Base-by-base conservation (phyloP, 768 basidiomycete species). In the Grammothele lineata region DNA sequence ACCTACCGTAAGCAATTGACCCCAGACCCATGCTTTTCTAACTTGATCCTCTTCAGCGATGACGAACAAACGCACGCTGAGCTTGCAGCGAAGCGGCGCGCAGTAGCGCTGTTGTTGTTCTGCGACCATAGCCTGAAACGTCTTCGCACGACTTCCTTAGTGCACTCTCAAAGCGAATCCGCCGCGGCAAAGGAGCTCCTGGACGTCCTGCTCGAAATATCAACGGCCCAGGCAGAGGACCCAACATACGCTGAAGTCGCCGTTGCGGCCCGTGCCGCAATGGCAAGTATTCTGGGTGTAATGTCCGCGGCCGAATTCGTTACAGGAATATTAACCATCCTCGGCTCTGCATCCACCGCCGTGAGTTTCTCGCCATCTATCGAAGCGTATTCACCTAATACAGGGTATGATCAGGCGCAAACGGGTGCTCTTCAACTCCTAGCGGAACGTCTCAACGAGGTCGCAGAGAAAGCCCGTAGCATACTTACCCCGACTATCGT, bases 251-350 rank as follows among this genome's bases (percentile, higher is more conserved):
- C 67, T 4, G 70, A 77, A 4, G 69, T 85, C 23, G 61, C 68
- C 4, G 55, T 66, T 15, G 69, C 69, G 14, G 77, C 83, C 19
- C 75, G 78, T 22, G 54, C 62, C 15, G 73, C 80, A 3, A 66
- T 90, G 40, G 72, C 67, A 14, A 75, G 70, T 37, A 68, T 78
- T 2, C 73, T 92, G 42, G 70, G 64, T 19, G 75, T 81, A 35
- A 82, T 94, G 67, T 75, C 85, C 7, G 91, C 84, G 2, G 62
- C 67, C 24, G 78, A 85, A 55, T 94, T 95, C 66, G 66, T 88
- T 43, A 57, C 63, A 22, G 74, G 85, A 5, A 66, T 80, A 5
- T 46, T 76, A 17, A 66, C 71, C 1, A 81, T 89, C 36, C 47
- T 61, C 11, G 64, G 71, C 23, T 80, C 76, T 4, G 69, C 72